Evolutionary conservation across 129 eudicot species (phyloP).

Genomic region (Tagetes patula): DNA sequence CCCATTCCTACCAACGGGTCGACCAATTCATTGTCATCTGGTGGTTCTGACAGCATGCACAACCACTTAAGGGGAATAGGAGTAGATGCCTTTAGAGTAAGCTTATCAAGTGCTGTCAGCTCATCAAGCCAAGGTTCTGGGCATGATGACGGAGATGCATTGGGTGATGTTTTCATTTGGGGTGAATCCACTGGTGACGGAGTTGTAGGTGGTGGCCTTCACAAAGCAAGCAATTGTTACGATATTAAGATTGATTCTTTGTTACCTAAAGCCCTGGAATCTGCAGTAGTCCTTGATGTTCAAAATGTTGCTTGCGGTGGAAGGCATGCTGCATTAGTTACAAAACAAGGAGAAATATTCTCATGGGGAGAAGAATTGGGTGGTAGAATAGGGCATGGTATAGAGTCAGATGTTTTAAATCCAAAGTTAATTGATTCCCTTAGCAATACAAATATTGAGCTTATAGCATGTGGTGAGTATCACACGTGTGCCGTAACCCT

Average conservation of each 20-base stretch:
- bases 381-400: constrained; percentile 92
- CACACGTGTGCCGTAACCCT: constrained; percentile 84
- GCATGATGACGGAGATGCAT: constrained; percentile 69
- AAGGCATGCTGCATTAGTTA: constrained; percentile 77
- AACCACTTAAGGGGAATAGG: constrained; percentile 50
- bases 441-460: constrained; percentile 57
- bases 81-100: constrained; percentile 63
- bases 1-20: constrained; percentile 37
- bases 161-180: constrained; percentile 93
- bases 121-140: constrained; percentile 92
- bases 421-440: constrained; percentile 71
- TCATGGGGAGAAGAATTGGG: constrained; percentile 95
- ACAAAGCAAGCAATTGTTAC: constrained; percentile 35
- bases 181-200: constrained; percentile 81
- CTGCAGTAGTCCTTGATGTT: constrained; percentile 79
- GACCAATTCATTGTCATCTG: constrained; percentile 41
- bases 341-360: constrained; percentile 81
- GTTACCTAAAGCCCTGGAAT: constrained; percentile 76
- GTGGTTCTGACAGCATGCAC: constrained; percentile 51
- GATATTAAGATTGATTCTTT: constrained; percentile 50
- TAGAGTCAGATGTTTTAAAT: constrained; percentile 61
- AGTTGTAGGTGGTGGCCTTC: constrained; percentile 64
- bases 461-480: constrained; percentile 86
- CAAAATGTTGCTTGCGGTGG: constrained; percentile 73
- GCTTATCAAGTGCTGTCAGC: constrained; percentile 90